phyloP scores from a whole-genome alignment of 2,329 filamentous ascomycete species.

The Epichloe amarillans region DNA sequence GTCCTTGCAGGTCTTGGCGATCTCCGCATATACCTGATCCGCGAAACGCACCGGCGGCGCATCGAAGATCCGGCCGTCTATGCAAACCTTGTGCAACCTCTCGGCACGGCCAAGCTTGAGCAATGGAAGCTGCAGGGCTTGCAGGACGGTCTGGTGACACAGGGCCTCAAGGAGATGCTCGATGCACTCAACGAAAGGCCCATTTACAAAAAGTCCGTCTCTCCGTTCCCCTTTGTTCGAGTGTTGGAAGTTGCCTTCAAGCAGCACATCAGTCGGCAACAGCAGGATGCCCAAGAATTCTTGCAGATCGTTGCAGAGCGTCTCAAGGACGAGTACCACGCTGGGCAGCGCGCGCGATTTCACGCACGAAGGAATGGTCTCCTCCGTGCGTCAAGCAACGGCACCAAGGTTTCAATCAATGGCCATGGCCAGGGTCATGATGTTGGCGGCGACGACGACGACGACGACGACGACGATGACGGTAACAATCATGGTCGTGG shows the following conservation, averaged over 20 bases:
- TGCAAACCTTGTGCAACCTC: conserved; percentile 41
- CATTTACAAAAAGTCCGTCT: conserved; percentile 87
- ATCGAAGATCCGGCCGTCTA: conserved; percentile 72
- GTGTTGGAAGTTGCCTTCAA: conserved; percentile 76
- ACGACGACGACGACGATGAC: conserved; percentile 10
- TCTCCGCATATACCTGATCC: conserved; percentile 79
- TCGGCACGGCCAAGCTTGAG: conserved; percentile 28
- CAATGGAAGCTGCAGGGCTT: conserved; percentile 53
- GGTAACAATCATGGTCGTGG: conserved; percentile 11
- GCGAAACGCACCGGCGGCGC: conserved; percentile 72
- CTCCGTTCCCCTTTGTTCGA: conserved; percentile 69
- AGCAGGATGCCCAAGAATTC: conserved; percentile 97
- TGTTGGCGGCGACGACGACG: conserved; percentile 9
- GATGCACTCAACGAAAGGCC: conserved; percentile 88
- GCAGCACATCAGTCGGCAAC: conserved; percentile 82
- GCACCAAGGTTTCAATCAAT: not conserved
- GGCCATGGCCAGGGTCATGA: conserved; percentile 8
- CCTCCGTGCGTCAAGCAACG: conserved; percentile 5
- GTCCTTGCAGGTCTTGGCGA: conserved; percentile 83
- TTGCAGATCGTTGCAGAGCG: conserved; percentile 87
- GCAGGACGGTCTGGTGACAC: conserved; percentile 72
- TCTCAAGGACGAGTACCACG: conserved; percentile 87
- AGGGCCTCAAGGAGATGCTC: conserved; percentile 81
- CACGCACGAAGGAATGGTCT: conserved; percentile 30
- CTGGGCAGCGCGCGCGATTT: conserved; percentile 59